phyloP scores from a whole-genome alignment of 371 early-diverging fungal species.

The Massospora cicadina region DNA sequence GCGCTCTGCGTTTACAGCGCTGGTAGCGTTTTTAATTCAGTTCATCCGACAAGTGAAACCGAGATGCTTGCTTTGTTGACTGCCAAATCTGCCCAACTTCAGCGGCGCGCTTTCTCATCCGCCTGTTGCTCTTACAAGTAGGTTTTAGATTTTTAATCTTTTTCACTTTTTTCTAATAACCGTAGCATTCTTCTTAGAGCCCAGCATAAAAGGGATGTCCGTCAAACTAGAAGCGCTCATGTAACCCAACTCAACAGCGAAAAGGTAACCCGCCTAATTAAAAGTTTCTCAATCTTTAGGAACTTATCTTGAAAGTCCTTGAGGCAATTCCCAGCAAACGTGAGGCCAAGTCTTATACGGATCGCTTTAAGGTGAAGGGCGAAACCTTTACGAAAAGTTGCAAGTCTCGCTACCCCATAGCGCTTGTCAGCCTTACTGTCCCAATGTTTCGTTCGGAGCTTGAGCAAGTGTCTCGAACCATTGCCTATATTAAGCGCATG shows the following conservation, averaged over 20 bases:
- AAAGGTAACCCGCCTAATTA: neutral
- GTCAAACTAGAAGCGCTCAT: neutral
- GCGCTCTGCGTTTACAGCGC: no score
- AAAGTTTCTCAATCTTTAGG: neutral
- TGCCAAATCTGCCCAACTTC: neutral
- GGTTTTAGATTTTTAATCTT: neutral
- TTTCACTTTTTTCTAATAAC: neutral
- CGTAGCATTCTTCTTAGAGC: neutral
- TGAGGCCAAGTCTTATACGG: slow-evolving; percentile 6
- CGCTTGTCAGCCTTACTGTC: slow-evolving; percentile 33
- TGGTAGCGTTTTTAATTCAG: neutral
- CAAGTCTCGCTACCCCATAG: slow-evolving; percentile 23
- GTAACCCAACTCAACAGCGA: neutral
- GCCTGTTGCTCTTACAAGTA: neutral
- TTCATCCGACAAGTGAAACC: neutral
- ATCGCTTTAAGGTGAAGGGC: neutral
- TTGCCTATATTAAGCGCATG: slow-evolving; percentile 45
- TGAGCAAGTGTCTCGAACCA: slow-evolving; percentile 29
- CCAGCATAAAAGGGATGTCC: neutral
- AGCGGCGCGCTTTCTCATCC: neutral
- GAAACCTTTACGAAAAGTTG: neutral
- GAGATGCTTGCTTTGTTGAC: neutral
- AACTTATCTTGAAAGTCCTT: slow-evolving; percentile 8
- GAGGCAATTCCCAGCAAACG: slow-evolving; percentile 7
- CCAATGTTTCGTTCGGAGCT: slow-evolving; percentile 31